phyloP scores from a whole-genome alignment of 331 rosid species.

The Cydonia oblonga region DNA sequence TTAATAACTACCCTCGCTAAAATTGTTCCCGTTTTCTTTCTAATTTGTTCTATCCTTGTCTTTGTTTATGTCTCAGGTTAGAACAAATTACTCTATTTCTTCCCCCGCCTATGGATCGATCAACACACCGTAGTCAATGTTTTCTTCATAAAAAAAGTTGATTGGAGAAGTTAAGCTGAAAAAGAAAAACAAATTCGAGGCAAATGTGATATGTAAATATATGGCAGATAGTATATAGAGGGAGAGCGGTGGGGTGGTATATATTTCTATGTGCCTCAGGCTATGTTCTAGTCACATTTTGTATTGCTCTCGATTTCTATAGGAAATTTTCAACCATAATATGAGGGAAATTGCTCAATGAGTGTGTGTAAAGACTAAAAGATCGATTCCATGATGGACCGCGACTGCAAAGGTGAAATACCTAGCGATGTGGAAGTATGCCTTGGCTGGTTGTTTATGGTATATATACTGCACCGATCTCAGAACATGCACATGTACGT shows the following conservation, averaged over 20 bases:
- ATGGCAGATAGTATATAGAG: background rate
- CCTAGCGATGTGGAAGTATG: background rate
- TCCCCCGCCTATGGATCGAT: no score
- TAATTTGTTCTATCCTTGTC: background rate
- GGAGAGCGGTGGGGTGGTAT: background rate
- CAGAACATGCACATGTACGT: no score
- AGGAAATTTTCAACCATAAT: background rate
- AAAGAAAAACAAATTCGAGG: no score
- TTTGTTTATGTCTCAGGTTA: background rate
- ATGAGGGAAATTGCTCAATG: background rate
- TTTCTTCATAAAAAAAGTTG: background rate
- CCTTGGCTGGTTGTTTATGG: background rate
- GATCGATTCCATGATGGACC: background rate
- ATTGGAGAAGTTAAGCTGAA: background rate
- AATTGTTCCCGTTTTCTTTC: background rate
- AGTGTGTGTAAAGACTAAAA: background rate
- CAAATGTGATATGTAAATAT: background rate
- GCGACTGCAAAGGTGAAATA: background rate
- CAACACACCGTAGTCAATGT: background rate
- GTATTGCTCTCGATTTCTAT: background rate
- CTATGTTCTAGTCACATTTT: background rate
- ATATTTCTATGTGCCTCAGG: background rate
- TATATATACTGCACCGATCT: no score
- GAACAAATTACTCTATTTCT: no score
- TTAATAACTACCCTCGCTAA: background rate